Evolutionary conservation across 495 filamentous ascomycete species (phyloP).

Genomic region (Tuber melanosporum): DNA sequence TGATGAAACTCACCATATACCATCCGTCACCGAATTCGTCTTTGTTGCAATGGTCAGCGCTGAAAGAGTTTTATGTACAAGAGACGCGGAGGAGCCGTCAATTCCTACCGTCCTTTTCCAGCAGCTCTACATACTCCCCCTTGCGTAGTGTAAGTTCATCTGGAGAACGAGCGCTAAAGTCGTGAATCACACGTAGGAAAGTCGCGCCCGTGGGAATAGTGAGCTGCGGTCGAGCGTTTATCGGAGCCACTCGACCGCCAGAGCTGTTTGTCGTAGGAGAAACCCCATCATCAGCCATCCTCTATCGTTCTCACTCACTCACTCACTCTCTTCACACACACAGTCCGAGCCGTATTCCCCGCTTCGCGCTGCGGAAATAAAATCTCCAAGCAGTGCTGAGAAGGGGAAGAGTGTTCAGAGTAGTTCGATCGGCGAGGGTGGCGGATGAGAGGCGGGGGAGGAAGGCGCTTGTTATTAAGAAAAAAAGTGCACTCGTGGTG

Average conservation of each 20-base stretch:
- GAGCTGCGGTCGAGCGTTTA: constrained; percentile 15
- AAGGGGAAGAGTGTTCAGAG: background rate
- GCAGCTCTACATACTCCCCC: constrained; percentile 81
- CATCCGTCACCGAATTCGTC: constrained; percentile 98
- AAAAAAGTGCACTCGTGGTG: background rate
- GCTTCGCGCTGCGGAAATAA: background rate
- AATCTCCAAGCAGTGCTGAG: background rate
- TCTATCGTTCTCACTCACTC: constrained; percentile 9
- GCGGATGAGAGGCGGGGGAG: constrained; percentile 9
- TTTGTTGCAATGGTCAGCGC: constrained; percentile 40
- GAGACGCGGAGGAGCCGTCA: constrained; percentile 33
- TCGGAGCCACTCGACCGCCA: background rate
- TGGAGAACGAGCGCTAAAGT: constrained; percentile 79
- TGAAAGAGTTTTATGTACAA: constrained; percentile 48
- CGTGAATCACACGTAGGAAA: constrained; percentile 49
- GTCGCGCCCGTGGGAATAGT: constrained; percentile 21
- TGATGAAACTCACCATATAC: constrained; percentile 65
- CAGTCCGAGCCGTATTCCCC: background rate
- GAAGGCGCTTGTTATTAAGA: constrained; percentile 27
- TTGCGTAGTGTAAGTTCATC: constrained; percentile 86
- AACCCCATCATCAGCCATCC: constrained; percentile 11
- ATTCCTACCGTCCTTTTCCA: constrained; percentile 58
- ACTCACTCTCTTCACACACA: constrained; percentile 4
- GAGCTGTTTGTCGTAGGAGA: background rate
- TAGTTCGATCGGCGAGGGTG: constrained; percentile 1